Conservation (phyloP, 176 grass and related monocot species). For the Phyllostachys edulis region DNA sequence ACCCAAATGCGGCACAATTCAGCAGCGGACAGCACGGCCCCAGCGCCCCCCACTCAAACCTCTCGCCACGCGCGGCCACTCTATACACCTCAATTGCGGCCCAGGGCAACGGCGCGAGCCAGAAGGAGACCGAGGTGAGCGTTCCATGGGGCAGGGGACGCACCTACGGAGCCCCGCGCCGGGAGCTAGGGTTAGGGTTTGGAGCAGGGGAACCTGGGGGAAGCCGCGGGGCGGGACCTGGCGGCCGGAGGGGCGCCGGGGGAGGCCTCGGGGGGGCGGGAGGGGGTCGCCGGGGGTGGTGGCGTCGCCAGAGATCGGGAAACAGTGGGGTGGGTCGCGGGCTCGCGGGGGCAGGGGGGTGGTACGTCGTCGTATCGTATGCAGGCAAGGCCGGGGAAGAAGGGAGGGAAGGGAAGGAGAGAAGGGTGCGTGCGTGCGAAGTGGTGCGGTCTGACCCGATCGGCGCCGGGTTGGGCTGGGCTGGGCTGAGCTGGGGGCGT, state of each 20-base stretch:
- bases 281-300: background rate
- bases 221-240: constrained; percentile 12
- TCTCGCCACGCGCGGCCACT: background rate
- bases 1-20: constrained; percentile 45
- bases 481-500: background rate
- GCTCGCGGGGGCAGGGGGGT: constrained; percentile 22
- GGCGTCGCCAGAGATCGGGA: constrained; percentile 34
- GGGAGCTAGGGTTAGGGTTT: constrained; percentile 75
- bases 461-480: background rate
- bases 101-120: background rate
- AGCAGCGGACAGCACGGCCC: background rate
- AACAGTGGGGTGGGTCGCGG: constrained; percentile 21
- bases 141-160: constrained; percentile 14
- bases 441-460: constrained; percentile 35
- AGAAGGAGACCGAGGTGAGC: background rate
- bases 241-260: background rate
- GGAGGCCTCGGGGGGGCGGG: background rate
- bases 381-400: constrained; percentile 37
- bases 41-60: background rate
- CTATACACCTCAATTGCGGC: constrained; percentile 26
- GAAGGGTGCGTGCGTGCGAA: constrained; percentile 19
- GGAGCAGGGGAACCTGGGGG: background rate
- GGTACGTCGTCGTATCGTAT: constrained; percentile 24
- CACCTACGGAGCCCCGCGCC: constrained; percentile 30
- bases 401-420: constrained; percentile 5